Conservation (phyloP, 2,329 filamentous ascomycete genomes). For the Sporothrix dimorphospora region DNA sequence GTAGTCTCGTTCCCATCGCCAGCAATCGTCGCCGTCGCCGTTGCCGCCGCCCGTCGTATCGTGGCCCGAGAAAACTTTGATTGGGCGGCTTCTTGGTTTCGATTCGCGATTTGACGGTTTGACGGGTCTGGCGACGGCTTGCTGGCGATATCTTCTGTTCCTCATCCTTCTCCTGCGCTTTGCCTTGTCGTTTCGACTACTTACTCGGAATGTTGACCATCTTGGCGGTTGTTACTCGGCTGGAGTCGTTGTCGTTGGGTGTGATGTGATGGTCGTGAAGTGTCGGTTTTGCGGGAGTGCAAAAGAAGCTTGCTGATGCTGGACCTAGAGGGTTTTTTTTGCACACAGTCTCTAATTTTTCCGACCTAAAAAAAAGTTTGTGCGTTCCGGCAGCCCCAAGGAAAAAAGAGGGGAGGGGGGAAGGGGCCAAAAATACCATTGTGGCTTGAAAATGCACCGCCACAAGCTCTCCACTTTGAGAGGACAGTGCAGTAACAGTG, state of each 20-base stretch:
- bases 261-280: conserved; percentile 28
- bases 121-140: background rate
- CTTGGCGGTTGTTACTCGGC: conserved; percentile 38
- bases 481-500: background rate
- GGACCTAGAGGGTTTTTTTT: conserved; percentile 23
- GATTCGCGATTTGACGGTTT: background rate
- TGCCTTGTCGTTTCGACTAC: conserved; percentile 20
- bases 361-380: conserved; percentile 30
- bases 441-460: background rate
- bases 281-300: conserved; percentile 26
- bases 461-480: background rate
- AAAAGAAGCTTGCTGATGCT: conserved; percentile 10
- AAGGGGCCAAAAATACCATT: conserved; percentile 15
- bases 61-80: background rate
- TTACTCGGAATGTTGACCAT: conserved; percentile 77
- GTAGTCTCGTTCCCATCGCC: background rate
- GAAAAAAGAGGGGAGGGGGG: conserved; percentile 13
- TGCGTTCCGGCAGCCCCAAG: conserved; percentile 29
- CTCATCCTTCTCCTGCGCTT: background rate
- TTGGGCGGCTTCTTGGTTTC: background rate
- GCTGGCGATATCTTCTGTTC: background rate
- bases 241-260: conserved; percentile 23
- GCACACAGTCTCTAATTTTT: conserved; percentile 28
- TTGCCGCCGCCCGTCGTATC: background rate
- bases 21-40: background rate